phyloP scores from a whole-genome alignment of 768 basidiomycete species.

The Sistotremastrum suecicum region DNA sequence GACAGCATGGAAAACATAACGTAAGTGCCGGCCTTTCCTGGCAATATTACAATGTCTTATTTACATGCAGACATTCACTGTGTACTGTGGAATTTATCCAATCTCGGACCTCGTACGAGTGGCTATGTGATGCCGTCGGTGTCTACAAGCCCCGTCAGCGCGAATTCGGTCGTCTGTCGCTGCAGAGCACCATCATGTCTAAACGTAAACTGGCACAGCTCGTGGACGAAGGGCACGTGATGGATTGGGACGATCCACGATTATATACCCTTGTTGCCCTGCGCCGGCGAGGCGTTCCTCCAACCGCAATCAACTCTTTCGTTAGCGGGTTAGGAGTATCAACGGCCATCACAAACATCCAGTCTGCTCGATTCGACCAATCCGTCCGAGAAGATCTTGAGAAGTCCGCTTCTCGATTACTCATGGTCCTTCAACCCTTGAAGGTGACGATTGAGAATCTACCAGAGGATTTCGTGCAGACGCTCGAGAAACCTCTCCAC shows the following conservation, averaged over 20 bases:
- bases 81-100: slow-evolving; percentile 94
- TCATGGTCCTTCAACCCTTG: slow-evolving; percentile 84
- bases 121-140: slow-evolving; percentile 95
- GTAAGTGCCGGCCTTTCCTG: slow-evolving; percentile 34
- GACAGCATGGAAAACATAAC: slow-evolving; percentile 99
- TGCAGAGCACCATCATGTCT: slow-evolving; percentile 92
- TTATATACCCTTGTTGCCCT: slow-evolving; percentile 94
- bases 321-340: slow-evolving; percentile 93
- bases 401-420: slow-evolving; percentile 68
- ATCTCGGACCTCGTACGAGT: slow-evolving; percentile 95
- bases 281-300: slow-evolving; percentile 91
- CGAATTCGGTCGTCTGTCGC: slow-evolving; percentile 84
- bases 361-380: slow-evolving; percentile 83
- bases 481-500: slow-evolving; percentile 85
- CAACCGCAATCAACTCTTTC: slow-evolving; percentile 86
- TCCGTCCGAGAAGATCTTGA: slow-evolving; percentile 82
- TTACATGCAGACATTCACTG: slow-evolving; percentile 65
- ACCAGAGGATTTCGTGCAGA: slow-evolving; percentile 66
- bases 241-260: slow-evolving; percentile 95
- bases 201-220: slow-evolving; percentile 90
- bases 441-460: slow-evolving; percentile 89
- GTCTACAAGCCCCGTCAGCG: slow-evolving; percentile 96
- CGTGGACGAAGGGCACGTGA: slow-evolving; percentile 73
- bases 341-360: slow-evolving; percentile 67
- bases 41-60: not conserved